Percentiles rank a stretch among this genome's conserved stretches.
These are phyloP conservation scores for Thozetella sp. DNA, from an alignment of 495 filamentous ascomycete species.

Conservation along the genomic window DNA sequence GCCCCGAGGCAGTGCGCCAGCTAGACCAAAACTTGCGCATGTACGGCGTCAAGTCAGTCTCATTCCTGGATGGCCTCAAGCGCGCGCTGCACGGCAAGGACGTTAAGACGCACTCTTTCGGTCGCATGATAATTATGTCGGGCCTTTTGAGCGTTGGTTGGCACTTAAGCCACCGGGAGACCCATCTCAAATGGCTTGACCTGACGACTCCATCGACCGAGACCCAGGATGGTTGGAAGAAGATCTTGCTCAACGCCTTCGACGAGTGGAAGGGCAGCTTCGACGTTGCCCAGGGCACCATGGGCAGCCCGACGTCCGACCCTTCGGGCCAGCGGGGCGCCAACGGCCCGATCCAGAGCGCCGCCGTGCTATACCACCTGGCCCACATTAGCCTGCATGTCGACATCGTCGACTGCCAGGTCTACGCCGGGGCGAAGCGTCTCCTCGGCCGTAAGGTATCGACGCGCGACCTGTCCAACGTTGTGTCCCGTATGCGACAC, in stretches of 20 bases:
- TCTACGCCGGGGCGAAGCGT: slow-evolving; percentile 82
- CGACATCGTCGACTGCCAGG: slow-evolving; percentile 92
- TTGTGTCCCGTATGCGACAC: slow-evolving; percentile 75
- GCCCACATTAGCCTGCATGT: slow-evolving; percentile 96
- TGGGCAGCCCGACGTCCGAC: slow-evolving; percentile 38
- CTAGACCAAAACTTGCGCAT: slow-evolving; percentile 81
- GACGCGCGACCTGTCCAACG: slow-evolving; percentile 73
- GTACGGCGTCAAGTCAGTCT: slow-evolving; percentile 81
- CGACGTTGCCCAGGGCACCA: slow-evolving; percentile 65
- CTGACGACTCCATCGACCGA: slow-evolving; percentile 69
- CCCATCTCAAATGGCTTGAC: slow-evolving; percentile 84
- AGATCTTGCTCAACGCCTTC: slow-evolving; percentile 80
- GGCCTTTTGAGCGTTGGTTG: slow-evolving; percentile 91
- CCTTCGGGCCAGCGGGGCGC: slow-evolving; percentile 43
- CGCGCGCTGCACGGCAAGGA: slow-evolving; percentile 84
- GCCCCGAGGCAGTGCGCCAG: slow-evolving; percentile 78
- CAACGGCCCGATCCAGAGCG: slow-evolving; percentile 80
- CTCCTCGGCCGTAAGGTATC: slow-evolving; percentile 86
- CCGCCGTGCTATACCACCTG: slow-evolving; percentile 86
- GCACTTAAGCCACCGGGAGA: slow-evolving; percentile 94
- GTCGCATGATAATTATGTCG: slow-evolving; percentile 92
- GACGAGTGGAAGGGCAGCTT: slow-evolving; percentile 95
- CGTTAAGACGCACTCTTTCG: slow-evolving; percentile 91
- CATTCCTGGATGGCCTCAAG: slow-evolving; percentile 90
- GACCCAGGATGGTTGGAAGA: slow-evolving; percentile 86